A percentile compares a stretch with the other conserved stretches of the same genome.
Conservation (phyloP, 2,329 filamentous ascomycete genomes). For the Colletotrichum horii region DNA sequence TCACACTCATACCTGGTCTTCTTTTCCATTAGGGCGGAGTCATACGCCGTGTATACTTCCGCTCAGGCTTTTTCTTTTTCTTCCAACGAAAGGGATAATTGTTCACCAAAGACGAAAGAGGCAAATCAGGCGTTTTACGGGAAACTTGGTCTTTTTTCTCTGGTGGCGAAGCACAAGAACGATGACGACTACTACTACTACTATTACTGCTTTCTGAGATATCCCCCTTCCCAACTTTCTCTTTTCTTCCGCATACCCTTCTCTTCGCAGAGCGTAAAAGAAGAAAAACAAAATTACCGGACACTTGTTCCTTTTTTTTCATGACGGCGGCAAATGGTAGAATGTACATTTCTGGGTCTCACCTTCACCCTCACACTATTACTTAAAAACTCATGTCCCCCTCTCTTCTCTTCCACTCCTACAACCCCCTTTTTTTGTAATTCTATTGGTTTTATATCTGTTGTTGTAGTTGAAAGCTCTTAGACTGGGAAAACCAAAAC, state of each 20-base stretch:
- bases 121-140: neutral
- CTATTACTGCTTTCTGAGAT: neutral
- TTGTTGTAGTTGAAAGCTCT: neutral
- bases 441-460: neutral
- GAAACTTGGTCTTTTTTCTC: conserved; percentile 42
- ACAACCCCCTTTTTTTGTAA: neutral
- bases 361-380: neutral
- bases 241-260: neutral
- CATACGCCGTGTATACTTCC: conserved; percentile 1
- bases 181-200: conserved; percentile 20
- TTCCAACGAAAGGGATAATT: neutral
- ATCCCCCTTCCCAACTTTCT: neutral
- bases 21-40: neutral
- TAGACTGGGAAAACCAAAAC: neutral
- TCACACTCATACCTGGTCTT: neutral
- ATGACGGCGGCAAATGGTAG: conserved; percentile 4
- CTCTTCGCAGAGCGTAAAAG: neutral
- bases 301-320: neutral
- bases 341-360: conserved; percentile 13
- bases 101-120: neutral
- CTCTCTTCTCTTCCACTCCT: neutral
- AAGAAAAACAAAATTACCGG: neutral
- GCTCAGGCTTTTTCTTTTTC: neutral
- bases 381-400: neutral
- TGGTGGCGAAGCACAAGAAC: conserved; percentile 18